Percentiles rank a stretch among this genome's conserved stretches.
phyloP scores from a whole-genome alignment of 768 basidiomycete genomes.

The Termitomyces sp. region DNA sequence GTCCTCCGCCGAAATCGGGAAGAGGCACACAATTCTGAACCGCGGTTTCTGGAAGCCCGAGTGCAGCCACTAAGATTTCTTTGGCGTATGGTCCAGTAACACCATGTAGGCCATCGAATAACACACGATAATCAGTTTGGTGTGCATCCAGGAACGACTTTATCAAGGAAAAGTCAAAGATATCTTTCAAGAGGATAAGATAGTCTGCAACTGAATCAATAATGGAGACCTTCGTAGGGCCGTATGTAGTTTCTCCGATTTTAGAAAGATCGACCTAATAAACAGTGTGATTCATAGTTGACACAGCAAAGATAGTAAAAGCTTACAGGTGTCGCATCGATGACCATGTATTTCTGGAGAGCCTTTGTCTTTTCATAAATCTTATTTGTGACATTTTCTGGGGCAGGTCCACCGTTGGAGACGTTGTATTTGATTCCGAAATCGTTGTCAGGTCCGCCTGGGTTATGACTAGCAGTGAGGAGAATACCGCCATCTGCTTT shows the following conservation, averaged over 20 bases:
- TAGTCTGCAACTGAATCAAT: conserved; percentile 96
- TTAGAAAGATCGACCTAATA: conserved; percentile 78
- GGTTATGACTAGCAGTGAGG: conserved; percentile 96
- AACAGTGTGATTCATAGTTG: not conserved
- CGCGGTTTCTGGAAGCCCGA: conserved; percentile 76
- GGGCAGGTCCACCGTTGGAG: conserved; percentile 95
- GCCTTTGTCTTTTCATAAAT: conserved; percentile 91
- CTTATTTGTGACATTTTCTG: conserved; percentile 93
- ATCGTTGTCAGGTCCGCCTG: conserved; percentile 96
- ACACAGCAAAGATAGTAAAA: not conserved
- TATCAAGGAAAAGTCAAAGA: conserved; percentile 95
- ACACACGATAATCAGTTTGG: conserved; percentile 68
- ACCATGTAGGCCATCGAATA: conserved; percentile 95
- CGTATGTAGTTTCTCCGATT: conserved; percentile 75
- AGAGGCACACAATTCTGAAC: conserved; percentile 89
- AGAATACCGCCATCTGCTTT: conserved; percentile 97
- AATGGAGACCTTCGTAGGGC: conserved; percentile 81
- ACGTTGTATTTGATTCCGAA: conserved; percentile 99
- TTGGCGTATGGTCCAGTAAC: conserved; percentile 96
- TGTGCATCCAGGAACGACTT: conserved; percentile 79
- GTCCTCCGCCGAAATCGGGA: conserved; percentile 96
- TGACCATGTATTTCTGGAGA: conserved; percentile 79
- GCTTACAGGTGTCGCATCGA: conserved; percentile 74
- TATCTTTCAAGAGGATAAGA: conserved; percentile 72
- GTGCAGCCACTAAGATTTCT: conserved; percentile 79